These are phyloP conservation scores for Xylogone sp. DNA, from an alignment of 2,329 filamentous ascomycete genomes.

Conservation along the genomic window DNA sequence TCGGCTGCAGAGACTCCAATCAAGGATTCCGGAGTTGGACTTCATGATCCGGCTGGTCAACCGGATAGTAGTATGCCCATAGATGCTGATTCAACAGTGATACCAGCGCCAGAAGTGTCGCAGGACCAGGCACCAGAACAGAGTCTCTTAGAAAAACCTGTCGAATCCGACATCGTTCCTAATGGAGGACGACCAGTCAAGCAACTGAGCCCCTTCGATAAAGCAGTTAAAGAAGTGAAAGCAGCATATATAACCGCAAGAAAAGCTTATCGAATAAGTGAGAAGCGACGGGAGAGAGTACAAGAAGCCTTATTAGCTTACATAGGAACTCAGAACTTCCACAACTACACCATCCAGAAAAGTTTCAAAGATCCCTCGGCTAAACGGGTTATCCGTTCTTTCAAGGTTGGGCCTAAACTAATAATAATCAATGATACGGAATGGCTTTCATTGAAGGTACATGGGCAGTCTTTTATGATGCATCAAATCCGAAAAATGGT, in stretches of 20 bases:
- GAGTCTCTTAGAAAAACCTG: slow-evolving; percentile 7
- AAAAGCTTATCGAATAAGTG: slow-evolving; percentile 76
- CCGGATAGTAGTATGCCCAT: not conserved
- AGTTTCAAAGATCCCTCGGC: slow-evolving; percentile 74
- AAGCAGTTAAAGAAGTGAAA: slow-evolving; percentile 71
- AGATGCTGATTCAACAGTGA: not conserved
- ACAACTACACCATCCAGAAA: slow-evolving; percentile 98
- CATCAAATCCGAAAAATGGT: slow-evolving; percentile 99
- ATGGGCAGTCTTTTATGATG: slow-evolving; percentile 99
- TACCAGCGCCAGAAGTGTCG: not conserved
- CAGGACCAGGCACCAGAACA: slow-evolving; percentile 9
- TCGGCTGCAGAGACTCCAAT: no score
- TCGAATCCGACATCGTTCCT: not conserved
- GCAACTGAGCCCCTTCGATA: slow-evolving; percentile 44
- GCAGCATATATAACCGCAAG: slow-evolving; percentile 79
- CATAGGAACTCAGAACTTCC: slow-evolving; percentile 83
- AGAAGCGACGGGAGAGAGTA: slow-evolving; percentile 67
- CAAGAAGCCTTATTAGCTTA: slow-evolving; percentile 73
- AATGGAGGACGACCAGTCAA: not conserved
- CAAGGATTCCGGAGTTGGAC: not conserved
- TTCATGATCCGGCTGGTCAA: not conserved
- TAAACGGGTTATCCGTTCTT: slow-evolving; percentile 89
- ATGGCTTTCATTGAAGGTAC: slow-evolving; percentile 93
- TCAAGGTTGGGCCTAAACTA: slow-evolving; percentile 70
- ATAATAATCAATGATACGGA: slow-evolving; percentile 88